Conservation (phyloP, 257 asterid species). For the Nicotiana benthamiana region DNA sequence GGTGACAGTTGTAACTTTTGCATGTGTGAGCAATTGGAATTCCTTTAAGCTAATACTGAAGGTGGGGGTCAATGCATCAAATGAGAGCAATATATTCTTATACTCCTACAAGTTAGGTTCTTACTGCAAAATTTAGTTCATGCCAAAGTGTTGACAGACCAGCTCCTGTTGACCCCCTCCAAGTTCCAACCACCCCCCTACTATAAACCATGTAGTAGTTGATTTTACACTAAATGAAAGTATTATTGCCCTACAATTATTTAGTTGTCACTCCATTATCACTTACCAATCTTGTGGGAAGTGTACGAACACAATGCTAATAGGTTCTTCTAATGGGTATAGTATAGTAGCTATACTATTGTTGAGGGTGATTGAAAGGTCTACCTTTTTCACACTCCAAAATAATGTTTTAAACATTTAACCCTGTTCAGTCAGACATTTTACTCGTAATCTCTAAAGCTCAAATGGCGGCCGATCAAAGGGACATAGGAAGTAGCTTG, state of each 20-base stretch:
- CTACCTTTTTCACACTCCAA: not conserved
- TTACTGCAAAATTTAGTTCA: not conserved
- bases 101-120: not conserved
- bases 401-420: not conserved
- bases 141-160: not conserved
- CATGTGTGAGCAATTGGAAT: not conserved
- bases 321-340: not conserved
- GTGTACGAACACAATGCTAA: not conserved
- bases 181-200: not conserved
- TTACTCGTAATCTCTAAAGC: not conserved
- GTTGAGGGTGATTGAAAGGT: not conserved
- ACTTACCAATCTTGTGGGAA: not conserved
- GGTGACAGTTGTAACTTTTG: constrained; percentile 6
- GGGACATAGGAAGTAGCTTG: not conserved
- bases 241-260: not conserved
- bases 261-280: not conserved
- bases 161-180: not conserved
- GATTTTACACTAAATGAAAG: not conserved
- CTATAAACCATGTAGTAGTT: not conserved
- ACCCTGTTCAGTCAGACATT: not conserved
- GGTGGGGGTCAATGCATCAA: constrained; percentile 7
- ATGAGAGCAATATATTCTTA: not conserved
- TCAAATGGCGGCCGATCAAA: not conserved
- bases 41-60: constrained; percentile 6
- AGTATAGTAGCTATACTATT: not conserved